Conservation (phyloP, 441 rosid species). For the Macaranga tanarius region DNA sequence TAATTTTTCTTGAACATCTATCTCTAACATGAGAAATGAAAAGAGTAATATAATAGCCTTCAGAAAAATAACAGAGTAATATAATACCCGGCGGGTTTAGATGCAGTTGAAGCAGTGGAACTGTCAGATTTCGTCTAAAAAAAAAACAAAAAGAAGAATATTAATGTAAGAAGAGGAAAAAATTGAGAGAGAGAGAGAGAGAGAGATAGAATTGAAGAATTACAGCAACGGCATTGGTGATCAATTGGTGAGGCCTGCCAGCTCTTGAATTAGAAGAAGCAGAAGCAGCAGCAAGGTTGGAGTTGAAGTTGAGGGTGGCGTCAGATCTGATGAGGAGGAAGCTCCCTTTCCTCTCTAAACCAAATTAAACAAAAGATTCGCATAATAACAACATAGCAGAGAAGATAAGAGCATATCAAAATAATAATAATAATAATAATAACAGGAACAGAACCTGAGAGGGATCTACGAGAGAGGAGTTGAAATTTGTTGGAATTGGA, state of each 20-base stretch:
- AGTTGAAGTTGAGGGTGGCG: slow-evolving; percentile 30
- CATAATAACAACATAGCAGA: background rate
- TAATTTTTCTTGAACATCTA: background rate
- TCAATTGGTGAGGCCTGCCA: slow-evolving; percentile 41
- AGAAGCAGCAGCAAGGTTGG: slow-evolving; percentile 35
- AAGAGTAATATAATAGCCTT: too few species aligned
- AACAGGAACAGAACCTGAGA: slow-evolving; percentile 33
- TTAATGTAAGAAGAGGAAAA: background rate
- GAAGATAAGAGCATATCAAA: background rate
- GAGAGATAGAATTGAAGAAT: too few species aligned
- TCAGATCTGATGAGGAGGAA: slow-evolving; percentile 54
- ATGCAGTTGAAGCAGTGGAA: slow-evolving; percentile 43
- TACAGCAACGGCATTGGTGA: slow-evolving; percentile 70
- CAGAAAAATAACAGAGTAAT: too few species aligned
- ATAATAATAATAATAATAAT: too few species aligned
- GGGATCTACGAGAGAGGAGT: slow-evolving; percentile 37
- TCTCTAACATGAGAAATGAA: too few species aligned
- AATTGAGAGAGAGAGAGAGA: background rate
- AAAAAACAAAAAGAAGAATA: background rate
- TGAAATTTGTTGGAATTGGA: slow-evolving; percentile 47
- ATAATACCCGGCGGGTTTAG: slow-evolving; percentile 69
- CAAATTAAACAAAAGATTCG: slow-evolving; percentile 13
- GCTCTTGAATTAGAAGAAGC: slow-evolving; percentile 19
- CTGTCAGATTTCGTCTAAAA: slow-evolving; percentile 50
- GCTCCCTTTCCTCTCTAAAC: slow-evolving; percentile 45